A percentile compares a stretch with the other conserved stretches of the same genome.
Conservation (phyloP, 441 rosid species). For the Gossypium lobatum region DNA sequence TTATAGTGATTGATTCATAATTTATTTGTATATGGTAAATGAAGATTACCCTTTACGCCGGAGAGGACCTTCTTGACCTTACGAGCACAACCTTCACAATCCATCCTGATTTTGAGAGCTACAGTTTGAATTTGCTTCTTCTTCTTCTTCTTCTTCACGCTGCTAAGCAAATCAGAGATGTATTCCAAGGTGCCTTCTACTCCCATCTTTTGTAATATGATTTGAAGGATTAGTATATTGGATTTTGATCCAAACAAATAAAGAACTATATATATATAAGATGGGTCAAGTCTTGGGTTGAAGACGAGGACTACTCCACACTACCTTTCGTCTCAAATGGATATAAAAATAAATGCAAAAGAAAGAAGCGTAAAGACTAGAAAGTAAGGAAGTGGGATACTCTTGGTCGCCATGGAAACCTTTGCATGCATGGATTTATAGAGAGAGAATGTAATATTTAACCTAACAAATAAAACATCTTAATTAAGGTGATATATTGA, state of each 20-base stretch:
- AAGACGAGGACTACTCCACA: neutral
- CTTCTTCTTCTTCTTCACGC: conserved; percentile 34
- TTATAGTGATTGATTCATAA: no score
- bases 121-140: conserved; percentile 70
- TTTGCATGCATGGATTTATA: conserved; percentile 15
- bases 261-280: neutral
- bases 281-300: neutral
- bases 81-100: conserved; percentile 84
- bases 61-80: conserved; percentile 73
- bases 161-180: conserved; percentile 47
- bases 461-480: neutral
- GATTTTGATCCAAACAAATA: neutral
- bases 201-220: conserved; percentile 43
- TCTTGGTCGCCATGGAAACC: neutral
- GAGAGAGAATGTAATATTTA: conserved; percentile 1
- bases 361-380: conserved; percentile 7
- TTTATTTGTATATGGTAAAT: neutral
- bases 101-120: conserved; percentile 73
- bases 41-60: conserved; percentile 53
- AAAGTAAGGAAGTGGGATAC: neutral
- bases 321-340: neutral
- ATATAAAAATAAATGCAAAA: neutral
- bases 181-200: conserved; percentile 63
- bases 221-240: neutral
- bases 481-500: conserved; percentile 3